Evolutionary conservation across 2,329 filamentous ascomycete genomes (phyloP).

Genomic region (Fusarium domesticum): DNA sequence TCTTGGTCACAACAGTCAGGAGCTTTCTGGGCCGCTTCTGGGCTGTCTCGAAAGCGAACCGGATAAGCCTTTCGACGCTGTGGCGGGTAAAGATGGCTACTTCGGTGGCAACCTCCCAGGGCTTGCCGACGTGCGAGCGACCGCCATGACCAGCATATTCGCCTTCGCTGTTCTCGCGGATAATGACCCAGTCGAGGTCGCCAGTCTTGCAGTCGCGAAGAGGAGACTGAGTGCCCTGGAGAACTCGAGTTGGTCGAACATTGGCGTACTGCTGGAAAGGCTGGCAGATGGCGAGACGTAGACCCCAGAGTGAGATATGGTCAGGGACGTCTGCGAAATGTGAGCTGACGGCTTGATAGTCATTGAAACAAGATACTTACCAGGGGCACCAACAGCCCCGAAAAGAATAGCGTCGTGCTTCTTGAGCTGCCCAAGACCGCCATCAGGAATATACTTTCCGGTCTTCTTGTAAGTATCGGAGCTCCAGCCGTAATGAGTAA

Average conservation of each 20-base stretch:
- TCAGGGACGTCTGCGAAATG: slow-evolving; percentile 54
- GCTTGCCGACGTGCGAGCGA: slow-evolving; percentile 54
- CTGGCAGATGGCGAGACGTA: slow-evolving; percentile 63
- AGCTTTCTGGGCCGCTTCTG: slow-evolving; percentile 54
- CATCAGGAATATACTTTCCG: slow-evolving; percentile 48
- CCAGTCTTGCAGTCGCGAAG: slow-evolving; percentile 49
- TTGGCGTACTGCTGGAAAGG: slow-evolving; percentile 65
- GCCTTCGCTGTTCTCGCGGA: slow-evolving; percentile 65
- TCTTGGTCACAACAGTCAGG: slow-evolving; percentile 63
- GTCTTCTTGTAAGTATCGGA: slow-evolving; percentile 64
- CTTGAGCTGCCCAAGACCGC: slow-evolving; percentile 38
- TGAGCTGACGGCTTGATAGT: not conserved
- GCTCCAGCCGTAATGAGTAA: slow-evolving; percentile 64
- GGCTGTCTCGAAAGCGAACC: slow-evolving; percentile 62
- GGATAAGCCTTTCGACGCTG: slow-evolving; percentile 56
- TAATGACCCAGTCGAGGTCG: slow-evolving; percentile 63
- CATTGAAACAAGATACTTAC: slow-evolving; percentile 16
- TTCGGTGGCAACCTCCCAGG: slow-evolving; percentile 62
- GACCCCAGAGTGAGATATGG: slow-evolving; percentile 63
- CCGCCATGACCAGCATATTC: slow-evolving; percentile 66
- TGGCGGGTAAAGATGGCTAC: slow-evolving; percentile 61
- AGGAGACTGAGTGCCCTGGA: slow-evolving; percentile 57
- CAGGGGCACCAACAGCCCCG: slow-evolving; percentile 60
- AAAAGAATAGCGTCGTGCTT: slow-evolving; percentile 60
- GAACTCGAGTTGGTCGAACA: slow-evolving; percentile 60